phyloP scores from a whole-genome alignment of 1,284 basidiomycete species.

The Coriolopsis trogii region DNA sequence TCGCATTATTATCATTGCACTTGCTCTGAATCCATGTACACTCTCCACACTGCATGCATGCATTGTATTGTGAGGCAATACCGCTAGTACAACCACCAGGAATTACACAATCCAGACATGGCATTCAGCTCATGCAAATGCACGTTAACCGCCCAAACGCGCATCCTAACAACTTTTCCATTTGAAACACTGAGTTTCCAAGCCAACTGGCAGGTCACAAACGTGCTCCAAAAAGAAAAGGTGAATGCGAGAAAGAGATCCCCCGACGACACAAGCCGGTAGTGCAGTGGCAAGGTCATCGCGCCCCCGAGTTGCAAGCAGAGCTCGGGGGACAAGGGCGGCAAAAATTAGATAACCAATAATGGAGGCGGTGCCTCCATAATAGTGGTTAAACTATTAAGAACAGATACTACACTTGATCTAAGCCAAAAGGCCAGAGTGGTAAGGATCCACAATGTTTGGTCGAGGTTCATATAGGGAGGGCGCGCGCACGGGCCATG shows the following conservation, averaged over 20 bases:
- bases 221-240: conserved; percentile 17
- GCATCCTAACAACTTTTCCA: conserved; percentile 14
- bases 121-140: neutral
- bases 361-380: conserved; percentile 41
- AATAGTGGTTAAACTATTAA: conserved; percentile 83
- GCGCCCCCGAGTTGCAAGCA: conserved; percentile 28
- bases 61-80: too few species aligned
- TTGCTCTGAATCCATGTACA: conserved; percentile 13
- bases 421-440: conserved; percentile 96
- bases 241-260: conserved; percentile 3
- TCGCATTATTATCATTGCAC: conserved; percentile 2
- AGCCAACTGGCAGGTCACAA: conserved; percentile 20
- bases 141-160: neutral
- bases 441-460: conserved; percentile 43
- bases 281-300: conserved; percentile 29
- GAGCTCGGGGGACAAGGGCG: conserved; percentile 26
- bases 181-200: conserved; percentile 18
- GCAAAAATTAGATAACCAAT: conserved; percentile 34
- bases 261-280: conserved; percentile 21
- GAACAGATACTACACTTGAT: conserved; percentile 97
- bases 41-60: conserved; percentile 6
- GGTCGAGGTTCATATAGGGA: conserved; percentile 3
- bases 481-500: conserved; percentile 19
- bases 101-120: too few species aligned
- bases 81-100: too few species aligned